Percentiles rank a stretch among this genome's conserved stretches.
Evolutionary conservation across 768 basidiomycete genomes (phyloP).

Genomic region (Suillus decipiens): DNA sequence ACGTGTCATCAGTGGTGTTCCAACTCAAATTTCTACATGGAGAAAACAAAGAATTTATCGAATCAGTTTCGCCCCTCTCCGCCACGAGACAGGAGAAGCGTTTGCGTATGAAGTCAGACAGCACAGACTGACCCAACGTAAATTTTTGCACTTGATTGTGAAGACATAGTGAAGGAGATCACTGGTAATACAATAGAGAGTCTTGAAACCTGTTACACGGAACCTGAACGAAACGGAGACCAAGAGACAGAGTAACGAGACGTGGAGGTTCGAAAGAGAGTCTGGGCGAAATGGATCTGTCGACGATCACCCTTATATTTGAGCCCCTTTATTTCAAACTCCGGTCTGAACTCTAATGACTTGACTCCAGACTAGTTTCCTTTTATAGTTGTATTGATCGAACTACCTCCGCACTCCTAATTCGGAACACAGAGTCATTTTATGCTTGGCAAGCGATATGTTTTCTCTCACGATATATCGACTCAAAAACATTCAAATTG

Average conservation of each 20-base stretch:
- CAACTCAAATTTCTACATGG: conserved; percentile 89
- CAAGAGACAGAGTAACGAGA: conserved; percentile 49
- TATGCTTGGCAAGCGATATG: neutral
- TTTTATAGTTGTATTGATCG: conserved; percentile 21
- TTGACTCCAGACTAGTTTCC: conserved; percentile 26
- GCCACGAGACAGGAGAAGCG: conserved; percentile 45
- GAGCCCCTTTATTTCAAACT: conserved; percentile 45
- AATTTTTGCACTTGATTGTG: conserved; percentile 59
- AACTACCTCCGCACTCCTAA: conserved; percentile 15
- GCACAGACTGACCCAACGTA: conserved; percentile 92
- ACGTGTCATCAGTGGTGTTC: conserved; percentile 92
- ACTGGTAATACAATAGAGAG: conserved; percentile 52
- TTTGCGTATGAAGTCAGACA: conserved; percentile 45
- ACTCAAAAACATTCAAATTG: neutral
- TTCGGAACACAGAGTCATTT: conserved; percentile 7
- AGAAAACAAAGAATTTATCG: conserved; percentile 42
- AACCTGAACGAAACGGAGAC: conserved; percentile 59
- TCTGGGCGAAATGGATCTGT: conserved; percentile 27
- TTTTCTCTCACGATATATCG: neutral
- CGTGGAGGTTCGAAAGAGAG: conserved; percentile 53
- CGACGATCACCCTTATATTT: conserved; percentile 46
- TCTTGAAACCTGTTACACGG: conserved; percentile 54
- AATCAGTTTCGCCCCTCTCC: conserved; percentile 58
- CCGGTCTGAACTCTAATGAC: conserved; percentile 41
- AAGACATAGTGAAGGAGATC: conserved; percentile 24